Percentiles rank a stretch among this genome's conserved stretches.
These are phyloP conservation scores for Microstroma glucosiphilum DNA, from an alignment of 1,284 basidiomycete species.

Conservation along the genomic window DNA sequence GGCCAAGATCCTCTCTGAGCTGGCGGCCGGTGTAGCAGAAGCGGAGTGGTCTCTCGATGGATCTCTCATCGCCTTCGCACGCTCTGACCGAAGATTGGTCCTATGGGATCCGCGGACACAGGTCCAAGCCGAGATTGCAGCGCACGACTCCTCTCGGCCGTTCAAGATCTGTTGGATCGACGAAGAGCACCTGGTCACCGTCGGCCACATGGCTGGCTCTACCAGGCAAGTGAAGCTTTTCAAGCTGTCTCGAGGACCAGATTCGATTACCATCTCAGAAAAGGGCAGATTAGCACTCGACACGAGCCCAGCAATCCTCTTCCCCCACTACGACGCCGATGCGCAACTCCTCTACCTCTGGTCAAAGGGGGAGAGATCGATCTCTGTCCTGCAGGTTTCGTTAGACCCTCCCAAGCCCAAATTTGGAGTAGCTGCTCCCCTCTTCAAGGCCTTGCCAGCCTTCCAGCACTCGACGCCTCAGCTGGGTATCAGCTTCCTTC, in stretches of 20 bases:
- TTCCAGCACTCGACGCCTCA: slow-evolving; percentile 52
- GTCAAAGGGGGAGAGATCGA: slow-evolving; percentile 54
- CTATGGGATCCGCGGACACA: slow-evolving; percentile 52
- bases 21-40: background rate
- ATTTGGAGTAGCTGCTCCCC: background rate
- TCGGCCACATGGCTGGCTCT: slow-evolving; percentile 53
- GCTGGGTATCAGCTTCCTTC: slow-evolving; percentile 51
- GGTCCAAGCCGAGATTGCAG: slow-evolving; percentile 44
- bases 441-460: slow-evolving; percentile 2
- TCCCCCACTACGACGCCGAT: slow-evolving; percentile 54
- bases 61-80: slow-evolving; percentile 50
- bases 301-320: slow-evolving; percentile 54
- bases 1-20: background rate
- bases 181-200: slow-evolving; percentile 48
- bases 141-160: slow-evolving; percentile 41
- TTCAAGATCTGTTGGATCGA: slow-evolving; percentile 54
- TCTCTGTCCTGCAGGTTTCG: slow-evolving; percentile 36
- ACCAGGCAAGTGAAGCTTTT: slow-evolving; percentile 54
- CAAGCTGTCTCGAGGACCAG: slow-evolving; percentile 17
- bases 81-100: slow-evolving; percentile 49
- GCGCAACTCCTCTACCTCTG: slow-evolving; percentile 54
- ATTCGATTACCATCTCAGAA: slow-evolving; percentile 17
- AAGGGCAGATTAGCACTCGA: slow-evolving; percentile 51
- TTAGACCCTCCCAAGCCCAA: no score
- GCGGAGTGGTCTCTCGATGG: slow-evolving; percentile 49